A percentile compares a stretch with the other conserved stretches of the same genome.
phyloP scores from a whole-genome alignment of 129 eudicot genomes.

The Tagetes erecta region DNA sequence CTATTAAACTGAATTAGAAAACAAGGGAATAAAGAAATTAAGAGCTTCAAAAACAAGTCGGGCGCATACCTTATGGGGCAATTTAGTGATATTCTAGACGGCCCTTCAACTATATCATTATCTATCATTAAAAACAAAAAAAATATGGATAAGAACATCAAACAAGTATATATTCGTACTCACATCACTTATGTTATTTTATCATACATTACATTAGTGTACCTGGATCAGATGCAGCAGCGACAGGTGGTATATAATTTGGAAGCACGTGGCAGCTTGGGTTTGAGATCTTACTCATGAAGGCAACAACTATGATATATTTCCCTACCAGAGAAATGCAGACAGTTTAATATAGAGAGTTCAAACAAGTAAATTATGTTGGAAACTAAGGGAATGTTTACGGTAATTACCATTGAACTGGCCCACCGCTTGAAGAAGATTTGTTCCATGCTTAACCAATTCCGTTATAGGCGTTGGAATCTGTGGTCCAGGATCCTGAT shows the following conservation, averaged over 20 bases:
- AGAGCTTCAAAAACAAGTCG: constrained; percentile 4
- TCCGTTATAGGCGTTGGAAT: constrained; percentile 56
- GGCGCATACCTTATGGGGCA: constrained; percentile 56
- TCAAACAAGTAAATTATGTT: constrained; percentile 13
- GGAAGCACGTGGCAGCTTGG: constrained; percentile 42
- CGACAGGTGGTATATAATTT: constrained; percentile 53
- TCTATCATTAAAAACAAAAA: constrained; percentile 38
- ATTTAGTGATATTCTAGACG: constrained; percentile 69
- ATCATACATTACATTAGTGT: constrained; percentile 8
- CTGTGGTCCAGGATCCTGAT: constrained; percentile 82
- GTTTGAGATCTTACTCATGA: constrained; percentile 48
- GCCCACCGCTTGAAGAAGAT: constrained; percentile 89
- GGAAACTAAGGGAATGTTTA: constrained; percentile 5
- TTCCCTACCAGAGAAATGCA: constrained; percentile 46
- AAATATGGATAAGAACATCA: constrained; percentile 7
- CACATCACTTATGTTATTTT: not conserved
- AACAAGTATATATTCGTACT: constrained; percentile 1
- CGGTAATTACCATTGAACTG: constrained; percentile 65
- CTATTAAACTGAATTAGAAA: not conserved
- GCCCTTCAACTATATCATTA: constrained; percentile 72
- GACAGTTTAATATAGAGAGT: constrained; percentile 9
- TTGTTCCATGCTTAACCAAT: constrained; percentile 64
- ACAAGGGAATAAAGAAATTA: not conserved
- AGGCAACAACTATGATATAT: constrained; percentile 61
- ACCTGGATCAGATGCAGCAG: constrained; percentile 61